Percentiles rank a stretch among this genome's conserved stretches.
Evolutionary conservation across 2,329 filamentous ascomycete genomes (phyloP).

Genomic region (Sclerotinia borealis): DNA sequence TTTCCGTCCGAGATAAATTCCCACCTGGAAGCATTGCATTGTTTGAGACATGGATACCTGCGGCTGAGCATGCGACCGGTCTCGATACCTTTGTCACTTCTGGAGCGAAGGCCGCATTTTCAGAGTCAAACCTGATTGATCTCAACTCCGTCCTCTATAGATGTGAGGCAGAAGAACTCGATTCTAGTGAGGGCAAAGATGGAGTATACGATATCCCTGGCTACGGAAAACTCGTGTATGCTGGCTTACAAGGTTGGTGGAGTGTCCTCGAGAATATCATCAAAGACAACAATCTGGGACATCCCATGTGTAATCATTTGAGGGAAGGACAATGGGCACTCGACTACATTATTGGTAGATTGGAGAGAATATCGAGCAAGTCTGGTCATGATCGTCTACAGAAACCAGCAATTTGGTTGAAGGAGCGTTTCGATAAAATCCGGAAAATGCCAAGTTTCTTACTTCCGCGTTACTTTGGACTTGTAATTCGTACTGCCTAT

Average conservation of each 20-base stretch:
- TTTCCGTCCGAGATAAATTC: constrained; percentile 76
- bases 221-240: constrained; percentile 81
- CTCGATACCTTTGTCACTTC: constrained; percentile 82
- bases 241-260: constrained; percentile 98
- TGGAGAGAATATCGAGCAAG: constrained; percentile 65
- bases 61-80: constrained; percentile 74
- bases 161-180: constrained; percentile 82
- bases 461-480: constrained; percentile 85
- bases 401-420: constrained; percentile 70
- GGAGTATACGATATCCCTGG: constrained; percentile 86
- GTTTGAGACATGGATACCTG: constrained; percentile 93
- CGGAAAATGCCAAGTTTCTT: constrained; percentile 82
- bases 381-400: constrained; percentile 56
- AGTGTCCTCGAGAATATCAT: constrained; percentile 82
- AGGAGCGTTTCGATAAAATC: constrained; percentile 78
- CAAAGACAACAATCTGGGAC: constrained; percentile 81
- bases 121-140: constrained; percentile 67
- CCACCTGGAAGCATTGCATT: constrained; percentile 91
- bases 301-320: constrained; percentile 88
- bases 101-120: constrained; percentile 73
- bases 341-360: constrained; percentile 75
- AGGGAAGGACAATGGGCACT: constrained; percentile 88
- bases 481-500: constrained; percentile 84
- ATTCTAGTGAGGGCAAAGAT: constrained; percentile 70
- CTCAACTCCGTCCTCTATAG: constrained; percentile 90